Base-by-base conservation (phyloP, 208 protist genomes). In the Kentomonas sorsogonicus region DNA sequence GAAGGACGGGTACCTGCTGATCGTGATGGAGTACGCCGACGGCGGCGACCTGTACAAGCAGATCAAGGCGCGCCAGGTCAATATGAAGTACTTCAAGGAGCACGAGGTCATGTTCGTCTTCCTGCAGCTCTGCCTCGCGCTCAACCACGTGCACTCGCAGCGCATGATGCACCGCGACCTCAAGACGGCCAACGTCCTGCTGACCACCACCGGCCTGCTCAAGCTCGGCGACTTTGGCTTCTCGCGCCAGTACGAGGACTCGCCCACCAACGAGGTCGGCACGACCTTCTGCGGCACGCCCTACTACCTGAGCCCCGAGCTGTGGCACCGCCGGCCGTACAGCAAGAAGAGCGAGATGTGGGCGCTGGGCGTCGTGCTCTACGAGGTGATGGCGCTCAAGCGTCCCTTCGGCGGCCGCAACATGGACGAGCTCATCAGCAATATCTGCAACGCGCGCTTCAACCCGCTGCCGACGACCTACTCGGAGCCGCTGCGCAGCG, bases 271-370 rank as follows among this genome's bases (percentile, higher is more conserved):
- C 59, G 76, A 77, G n/a, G 84, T 91, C 18, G 84, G 79, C 46
- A 80, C 84, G 25, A 91, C 84, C 38, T 91, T 91, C 69, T 93
- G 85, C 47, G 90, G 86, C 26, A 92, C 86, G 25, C 89, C 93
- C 7, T 94, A 96, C 58, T 97, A 96, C 61, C 71, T 97, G 31
- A 89, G 83, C 45, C 94, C 94, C 1, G 91, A 97, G 75, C 66
- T 98, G 30, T 96, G 86, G 77, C 79, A 90, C 40, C 74, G 88
- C 26, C 79, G 86, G 65, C 82, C 84, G 39, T 98, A 97, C 77
- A 95, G 93, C 72, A 85, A 94, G 46, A 97, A 97, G 70, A 79
- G 69, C 31, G 94, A 97, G 60, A 90, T 97, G 74, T 97, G 94
- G 94, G 75, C 87, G 0, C 67, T 97, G 2, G 89, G 89, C 7